Base-by-base conservation (phyloP, 345 rosid species). In the Erucastrum elatum region DNA sequence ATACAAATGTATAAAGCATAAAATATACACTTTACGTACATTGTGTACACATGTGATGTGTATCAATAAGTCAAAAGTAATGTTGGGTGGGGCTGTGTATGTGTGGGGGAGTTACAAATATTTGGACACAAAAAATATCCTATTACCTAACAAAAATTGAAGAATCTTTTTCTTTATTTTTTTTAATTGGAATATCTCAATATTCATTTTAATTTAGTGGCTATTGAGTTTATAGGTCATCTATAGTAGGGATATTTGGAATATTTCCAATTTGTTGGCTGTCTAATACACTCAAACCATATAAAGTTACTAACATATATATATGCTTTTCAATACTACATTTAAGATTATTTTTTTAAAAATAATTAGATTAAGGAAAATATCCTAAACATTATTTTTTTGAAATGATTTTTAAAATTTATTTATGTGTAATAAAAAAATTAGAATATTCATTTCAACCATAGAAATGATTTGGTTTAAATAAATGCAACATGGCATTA, bases 281-380 rank as follows among this genome's bases (percentile, higher is more conserved):
- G 76, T 37, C 62, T 65, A 46, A 68, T 71, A 62, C 37, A 65
- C 31, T 71, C 76, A 71, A 64, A 39, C 71, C 71, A 39, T 56
- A 55, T 37, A 56, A 4, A 31, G 2, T 21, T 70, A 56, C 29
- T 37, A 70, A 49, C 70, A 46, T 21, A 35, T 37, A 37, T 37
- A 37, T 37, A 37, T 37, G 29, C 64, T 31, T 33, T 35, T 66
- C 25, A 41, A 41, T 59, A 9, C 60, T 30, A 76, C 12, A 8
- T 68, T 67, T 41, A 39, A 66, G 46, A 55, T n/a, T 15, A 46
- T 3, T 35, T 35, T 21, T 21, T n/a, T n/a, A n/a, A n/a, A 35
- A 35, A 35, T 7, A 35, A 58, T 41, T 27, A 66, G 46, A 55
- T n/a, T 15, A 46, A 5, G 12, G 9, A 26, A 55, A 75, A 75